Evolutionary conservation across 116 monocot genomes (phyloP), one percentile per base, ranked within the genome.

Genomic region (Trichopus zeylanicus): DNA sequence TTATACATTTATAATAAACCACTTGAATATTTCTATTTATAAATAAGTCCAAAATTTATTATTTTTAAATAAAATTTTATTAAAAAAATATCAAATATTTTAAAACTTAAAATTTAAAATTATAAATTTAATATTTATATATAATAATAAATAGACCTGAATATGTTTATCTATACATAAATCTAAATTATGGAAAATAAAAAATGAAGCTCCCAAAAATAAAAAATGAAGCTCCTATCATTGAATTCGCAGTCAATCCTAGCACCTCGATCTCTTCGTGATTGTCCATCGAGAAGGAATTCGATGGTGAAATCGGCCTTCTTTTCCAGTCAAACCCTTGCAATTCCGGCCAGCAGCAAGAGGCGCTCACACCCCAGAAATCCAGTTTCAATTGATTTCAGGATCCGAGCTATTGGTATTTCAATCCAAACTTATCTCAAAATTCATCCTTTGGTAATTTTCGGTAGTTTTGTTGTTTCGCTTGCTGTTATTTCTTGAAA

Each of bases 391-490:
- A 28, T 42, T 33, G 22, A 57, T 15, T 60, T 26, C 32, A 55
- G n/a, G 32, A 31, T 62, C 32, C 46, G 28, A 55, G 46, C 19
- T 48, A 24, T 51, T 20, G 65, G 67, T 67, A 67, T 27, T 33
- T 8, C 32, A 15, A 42, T n/a, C 13, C 18, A 42, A 42, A 42
- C 3, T 42, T 42, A n/a, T n/a, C n/a, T n/a, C n/a, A n/a, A n/a
- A n/a, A n/a, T n/a, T n/a, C n/a, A n/a, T n/a, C n/a, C n/a, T n/a
- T n/a, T n/a, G n/a, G n/a, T n/a, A n/a, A n/a, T n/a, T n/a, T n/a
- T n/a, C n/a, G n/a, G n/a, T n/a, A n/a, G n/a, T n/a, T n/a, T n/a
- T n/a, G n/a, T n/a, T n/a, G n/a, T n/a, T n/a, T n/a, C n/a, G n/a
- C n/a, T n/a, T n/a, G n/a, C n/a, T n/a, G n/a, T n/a, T n/a, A n/a